Percentiles rank a stretch among this genome's conserved stretches.
Evolutionary conservation across 2,329 filamentous ascomycete genomes (phyloP).

Genomic region (Paecilomyces fulvus): DNA sequence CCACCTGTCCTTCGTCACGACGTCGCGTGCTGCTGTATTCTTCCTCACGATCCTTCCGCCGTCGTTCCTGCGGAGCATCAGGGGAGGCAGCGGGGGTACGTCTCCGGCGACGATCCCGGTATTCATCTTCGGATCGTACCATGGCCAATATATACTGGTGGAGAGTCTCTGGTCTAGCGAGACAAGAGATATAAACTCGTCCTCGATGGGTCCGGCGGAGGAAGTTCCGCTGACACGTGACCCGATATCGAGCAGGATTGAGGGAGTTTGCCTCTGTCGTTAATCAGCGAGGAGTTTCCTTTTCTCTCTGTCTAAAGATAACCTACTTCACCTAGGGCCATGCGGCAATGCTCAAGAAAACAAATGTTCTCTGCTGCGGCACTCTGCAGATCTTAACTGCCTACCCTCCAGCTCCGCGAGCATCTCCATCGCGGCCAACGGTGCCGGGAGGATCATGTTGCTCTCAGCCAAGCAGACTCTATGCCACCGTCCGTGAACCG

Average conservation of each 20-base stretch:
- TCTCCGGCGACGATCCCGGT: slow-evolving; percentile 12
- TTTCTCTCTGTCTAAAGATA: neutral
- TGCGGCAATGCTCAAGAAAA: slow-evolving; percentile 42
- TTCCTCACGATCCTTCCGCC: slow-evolving; percentile 12
- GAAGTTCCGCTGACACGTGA: neutral
- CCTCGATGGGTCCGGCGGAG: neutral
- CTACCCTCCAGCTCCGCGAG: slow-evolving; percentile 17
- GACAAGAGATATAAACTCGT: neutral
- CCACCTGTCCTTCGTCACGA: slow-evolving; percentile 16
- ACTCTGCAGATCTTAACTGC: slow-evolving; percentile 27
- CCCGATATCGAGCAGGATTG: neutral
- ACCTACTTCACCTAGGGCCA: slow-evolving; percentile 17
- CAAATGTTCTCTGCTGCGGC: slow-evolving; percentile 29
- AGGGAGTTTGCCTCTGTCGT: neutral
- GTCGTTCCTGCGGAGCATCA: slow-evolving; percentile 14
- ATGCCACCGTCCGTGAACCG: slow-evolving; percentile 26
- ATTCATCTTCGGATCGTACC: slow-evolving; percentile 16
- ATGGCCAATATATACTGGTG: slow-evolving; percentile 12
- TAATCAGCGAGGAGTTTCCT: neutral
- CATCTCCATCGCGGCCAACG: slow-evolving; percentile 15
- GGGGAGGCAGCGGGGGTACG: slow-evolving; percentile 13
- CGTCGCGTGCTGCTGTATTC: slow-evolving; percentile 15
- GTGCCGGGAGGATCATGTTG: slow-evolving; percentile 7
- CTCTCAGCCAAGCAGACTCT: slow-evolving; percentile 16
- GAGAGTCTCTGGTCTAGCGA: neutral